These are phyloP conservation scores for Lactarius psammicola DNA, from an alignment of 768 basidiomycete genomes.

Conservation along the genomic window DNA sequence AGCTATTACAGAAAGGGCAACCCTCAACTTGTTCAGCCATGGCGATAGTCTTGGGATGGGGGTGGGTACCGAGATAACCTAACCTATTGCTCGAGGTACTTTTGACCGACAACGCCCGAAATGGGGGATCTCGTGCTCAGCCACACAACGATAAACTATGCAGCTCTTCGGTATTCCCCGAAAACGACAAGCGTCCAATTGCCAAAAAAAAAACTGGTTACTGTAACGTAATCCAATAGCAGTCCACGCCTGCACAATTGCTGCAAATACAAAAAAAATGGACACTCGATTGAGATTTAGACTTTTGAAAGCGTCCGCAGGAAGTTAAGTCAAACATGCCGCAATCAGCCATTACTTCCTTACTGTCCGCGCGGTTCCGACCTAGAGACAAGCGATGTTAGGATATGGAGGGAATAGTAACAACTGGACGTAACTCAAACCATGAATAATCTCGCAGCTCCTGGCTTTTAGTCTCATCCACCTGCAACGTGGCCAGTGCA, in stretches of 20 bases:
- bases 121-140: constrained; percentile 21
- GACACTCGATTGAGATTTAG: neutral
- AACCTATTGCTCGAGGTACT: constrained; percentile 8
- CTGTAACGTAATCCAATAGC: neutral
- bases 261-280: neutral
- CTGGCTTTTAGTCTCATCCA: neutral
- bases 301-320: neutral
- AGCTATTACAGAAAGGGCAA: neutral
- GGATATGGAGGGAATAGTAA: neutral
- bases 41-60: constrained; percentile 34
- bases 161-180: constrained; percentile 26
- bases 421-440: constrained; percentile 9
- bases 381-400: constrained; percentile 1
- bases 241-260: constrained; percentile 3
- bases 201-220: no score
- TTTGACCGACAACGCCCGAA: constrained; percentile 20
- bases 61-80: constrained; percentile 9
- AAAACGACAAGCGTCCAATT: neutral
- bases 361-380: neutral
- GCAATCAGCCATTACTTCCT: neutral
- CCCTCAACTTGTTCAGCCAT: constrained; percentile 43
- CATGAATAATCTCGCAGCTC: constrained; percentile 16
- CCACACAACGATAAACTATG: constrained; percentile 25
- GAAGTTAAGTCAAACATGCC: no score
- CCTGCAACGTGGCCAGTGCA: neutral